These are phyloP conservation scores for Phialophora verrucosa DNA, from an alignment of 2,329 filamentous ascomycete genomes.

Conservation along the genomic window DNA sequence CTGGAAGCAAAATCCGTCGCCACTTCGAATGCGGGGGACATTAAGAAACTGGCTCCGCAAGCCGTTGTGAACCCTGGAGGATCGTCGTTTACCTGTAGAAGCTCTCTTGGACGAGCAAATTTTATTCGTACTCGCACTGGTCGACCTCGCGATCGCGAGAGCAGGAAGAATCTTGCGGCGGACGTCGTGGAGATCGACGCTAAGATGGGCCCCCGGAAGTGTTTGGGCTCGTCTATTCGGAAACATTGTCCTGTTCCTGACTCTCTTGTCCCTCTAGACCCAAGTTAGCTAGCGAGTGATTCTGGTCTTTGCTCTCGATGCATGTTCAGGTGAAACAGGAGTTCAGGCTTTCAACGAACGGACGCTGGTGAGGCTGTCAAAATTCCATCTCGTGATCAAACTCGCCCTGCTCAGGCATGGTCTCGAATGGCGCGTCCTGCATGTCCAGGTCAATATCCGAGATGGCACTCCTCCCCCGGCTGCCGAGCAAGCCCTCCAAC, in stretches of 20 bases:
- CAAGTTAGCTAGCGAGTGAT: neutral
- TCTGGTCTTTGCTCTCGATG: neutral
- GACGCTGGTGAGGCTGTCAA: conserved; percentile 5
- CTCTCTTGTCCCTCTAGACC: neutral
- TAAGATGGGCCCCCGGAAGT: neutral
- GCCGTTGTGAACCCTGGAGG: neutral
- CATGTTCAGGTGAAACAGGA: neutral
- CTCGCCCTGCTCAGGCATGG: conserved; percentile 5
- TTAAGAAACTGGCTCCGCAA: neutral
- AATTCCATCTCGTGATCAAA: conserved; percentile 31
- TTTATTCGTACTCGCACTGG: neutral
- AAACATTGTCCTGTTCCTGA: neutral
- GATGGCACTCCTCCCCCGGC: conserved; percentile 3
- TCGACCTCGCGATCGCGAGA: neutral
- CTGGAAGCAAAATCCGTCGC: no score
- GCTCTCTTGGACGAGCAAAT: neutral
- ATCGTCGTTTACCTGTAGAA: neutral
- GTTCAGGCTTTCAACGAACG: neutral
- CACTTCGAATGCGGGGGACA: neutral
- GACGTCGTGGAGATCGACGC: conserved; percentile 7
- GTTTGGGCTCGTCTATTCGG: neutral
- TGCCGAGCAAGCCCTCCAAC: conserved; percentile 19
- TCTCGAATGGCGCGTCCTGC: conserved; percentile 28
- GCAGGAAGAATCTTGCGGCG: neutral
- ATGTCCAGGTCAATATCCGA: conserved; percentile 14